A percentile compares a stretch with the other conserved stretches of the same genome.
phyloP scores from a whole-genome alignment of 2,329 filamentous ascomycete genomes.

The Ophiocordyceps sinensis region DNA sequence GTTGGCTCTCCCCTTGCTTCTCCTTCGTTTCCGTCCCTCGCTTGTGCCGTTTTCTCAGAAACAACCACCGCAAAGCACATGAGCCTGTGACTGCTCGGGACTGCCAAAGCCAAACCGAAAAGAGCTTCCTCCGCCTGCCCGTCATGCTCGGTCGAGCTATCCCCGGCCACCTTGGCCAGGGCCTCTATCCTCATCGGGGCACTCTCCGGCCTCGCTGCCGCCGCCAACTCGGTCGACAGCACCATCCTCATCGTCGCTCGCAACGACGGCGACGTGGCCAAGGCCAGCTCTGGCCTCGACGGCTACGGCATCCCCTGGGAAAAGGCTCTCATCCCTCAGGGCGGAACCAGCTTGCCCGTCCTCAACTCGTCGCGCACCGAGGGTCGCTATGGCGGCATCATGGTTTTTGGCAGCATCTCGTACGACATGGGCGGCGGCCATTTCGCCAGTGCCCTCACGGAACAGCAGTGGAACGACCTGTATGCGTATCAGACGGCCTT shows the following conservation, averaged over 20 bases:
- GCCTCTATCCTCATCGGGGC: neutral
- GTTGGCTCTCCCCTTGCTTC: too few species aligned
- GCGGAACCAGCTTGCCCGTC: constrained; percentile 32
- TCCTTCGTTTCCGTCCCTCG: too few species aligned
- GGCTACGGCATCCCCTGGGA: constrained; percentile 47
- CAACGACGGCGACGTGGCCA: constrained; percentile 31
- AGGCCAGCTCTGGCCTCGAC: constrained; percentile 38
- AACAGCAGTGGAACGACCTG: constrained; percentile 38
- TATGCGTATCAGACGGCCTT: constrained; percentile 43
- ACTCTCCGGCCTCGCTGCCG: constrained; percentile 1
- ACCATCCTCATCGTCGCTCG: constrained; percentile 42
- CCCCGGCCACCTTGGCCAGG: neutral
- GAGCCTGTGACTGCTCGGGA: too few species aligned
- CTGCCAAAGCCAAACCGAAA: too few species aligned
- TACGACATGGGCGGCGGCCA: constrained; percentile 31
- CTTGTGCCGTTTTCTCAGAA: too few species aligned
- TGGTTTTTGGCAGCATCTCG: constrained; percentile 36
- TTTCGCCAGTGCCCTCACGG: constrained; percentile 38
- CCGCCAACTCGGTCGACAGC: constrained; percentile 15
- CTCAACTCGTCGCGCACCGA: constrained; percentile 31
- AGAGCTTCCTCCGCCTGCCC: neutral
- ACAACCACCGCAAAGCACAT: too few species aligned
- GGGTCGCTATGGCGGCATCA: constrained; percentile 46
- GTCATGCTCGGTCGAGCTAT: neutral
- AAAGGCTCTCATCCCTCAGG: constrained; percentile 36